Base-by-base conservation (phyloP, 768 basidiomycete species). In the Kwoniella sp. region DNA sequence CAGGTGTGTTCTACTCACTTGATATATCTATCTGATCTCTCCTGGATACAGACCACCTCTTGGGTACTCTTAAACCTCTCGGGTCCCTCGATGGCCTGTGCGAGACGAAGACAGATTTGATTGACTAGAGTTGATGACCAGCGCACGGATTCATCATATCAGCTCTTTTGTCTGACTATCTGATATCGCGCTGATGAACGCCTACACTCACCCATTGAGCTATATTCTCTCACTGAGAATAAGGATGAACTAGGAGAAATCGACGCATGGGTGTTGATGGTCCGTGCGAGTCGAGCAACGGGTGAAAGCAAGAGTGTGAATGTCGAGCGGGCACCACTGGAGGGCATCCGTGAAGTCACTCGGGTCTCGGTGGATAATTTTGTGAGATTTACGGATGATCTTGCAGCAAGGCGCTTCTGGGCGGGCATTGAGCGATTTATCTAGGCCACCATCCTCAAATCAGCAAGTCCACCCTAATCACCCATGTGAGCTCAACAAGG, bases 11-110 rank as follows among this genome's bases (percentile, higher is more conserved):
- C 48, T 3, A 72, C 83, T 48, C 66, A 90, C 89, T 85, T 85
- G 62, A 90, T 90, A 70, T 92, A 92, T 54, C 84, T 82, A 3
- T 82, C 82, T 40, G 87, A 85, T 67, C 83, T 85, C 2, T 79
- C 58, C 15, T 64, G 53, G 2, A 76, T 68, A 15, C 81, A 74
- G 1, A 83, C 82, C 27, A 53, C 50, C 27, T 47, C 13, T 7
- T 19, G 76, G 60, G 51, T 81, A 78, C 29, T 78, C 68, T 40
- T 80, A 80, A 58, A 81, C 64, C 85, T 82, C 25, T 80, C 76
- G 29, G 84, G 78, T 65, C 84, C 81, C 63, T 83, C 83, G 1
- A 67, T 29, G 73, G 72, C 77, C 74, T 88, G 87, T 55, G 83
- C 83, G 1, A 83, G 78, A 29, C 89, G 83, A 3, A 86, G 83